Base-by-base conservation (phyloP, 768 basidiomycete species). In the Paxillus involutus region DNA sequence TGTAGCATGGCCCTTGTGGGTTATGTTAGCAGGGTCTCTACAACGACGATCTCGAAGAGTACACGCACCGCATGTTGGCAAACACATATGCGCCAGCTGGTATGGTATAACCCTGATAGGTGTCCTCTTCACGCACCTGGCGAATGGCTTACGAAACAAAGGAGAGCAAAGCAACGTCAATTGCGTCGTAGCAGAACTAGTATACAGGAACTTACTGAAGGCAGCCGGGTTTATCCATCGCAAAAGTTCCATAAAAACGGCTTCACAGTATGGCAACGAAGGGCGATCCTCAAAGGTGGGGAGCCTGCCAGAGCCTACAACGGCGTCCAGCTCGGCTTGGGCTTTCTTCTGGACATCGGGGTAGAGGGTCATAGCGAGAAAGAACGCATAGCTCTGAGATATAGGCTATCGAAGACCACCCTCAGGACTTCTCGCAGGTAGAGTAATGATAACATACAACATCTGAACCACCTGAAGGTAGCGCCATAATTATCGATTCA, bases 1-100 rank as follows among this genome's bases (percentile, higher is more conserved):
- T 80, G 78, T 8, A 79, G 64, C 67, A 83, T 82, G 39, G 66
- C 65, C 81, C 82, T 81, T 51, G 19, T 24, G 32, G 11, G 12
- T 35, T 14, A 35, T 35, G 14, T 35, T 6, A 35, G 12, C 13
- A 2, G 13, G 35, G 11, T 3, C 35, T 35, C 13, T 35, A 12
- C 13, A 12, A 35, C 35, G 5, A 35, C 13, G 5, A 12, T 1
- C 35, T 35, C 35, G 1, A 35, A 13, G 35, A 12, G 5, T 6
- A 35, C 13, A 44, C 49, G 9, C n/a, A 71, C 76, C 74, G 73
- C 10, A 67, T 62, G 56, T 77, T 74, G n/a, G 59, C 46, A 3
- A 75, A 52, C 4, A 74, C 59, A 17, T 72, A 59, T 5, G 75
- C 65, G 3, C 71, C 69, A 42, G 66, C 66, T 1, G 71, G 71